A percentile compares a stretch with the other conserved stretches of the same genome.
phyloP scores from a whole-genome alignment of 371 early-diverging fungal genomes.

The Umbelopsis sp. region DNA sequence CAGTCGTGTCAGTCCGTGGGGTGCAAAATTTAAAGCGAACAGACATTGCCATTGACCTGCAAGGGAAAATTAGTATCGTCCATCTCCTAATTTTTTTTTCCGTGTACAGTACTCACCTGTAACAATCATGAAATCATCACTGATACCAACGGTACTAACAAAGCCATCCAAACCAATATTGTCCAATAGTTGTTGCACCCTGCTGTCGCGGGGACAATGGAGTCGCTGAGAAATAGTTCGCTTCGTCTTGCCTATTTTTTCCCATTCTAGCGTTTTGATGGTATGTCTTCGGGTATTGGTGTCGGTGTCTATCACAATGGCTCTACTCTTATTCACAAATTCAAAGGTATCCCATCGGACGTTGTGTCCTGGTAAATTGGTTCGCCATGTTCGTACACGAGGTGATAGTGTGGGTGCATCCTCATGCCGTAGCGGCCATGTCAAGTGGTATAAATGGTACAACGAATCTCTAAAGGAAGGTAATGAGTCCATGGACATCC shows the following conservation, averaged over 20 bases:
- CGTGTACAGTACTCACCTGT: neutral
- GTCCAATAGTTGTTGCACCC: neutral
- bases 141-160: neutral
- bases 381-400: slow-evolving; percentile 4
- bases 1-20: neutral
- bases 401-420: slow-evolving; percentile 4
- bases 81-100: neutral
- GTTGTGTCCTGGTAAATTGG: neutral
- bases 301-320: slow-evolving; percentile 8
- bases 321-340: slow-evolving; percentile 6
- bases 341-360: slow-evolving; percentile 12
- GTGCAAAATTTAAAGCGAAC: slow-evolving; percentile 6
- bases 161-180: slow-evolving; percentile 3
- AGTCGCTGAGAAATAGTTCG: neutral
- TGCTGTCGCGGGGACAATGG: neutral
- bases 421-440: slow-evolving; percentile 7
- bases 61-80: neutral
- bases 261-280: slow-evolving; percentile 2
- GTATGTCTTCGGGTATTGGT: slow-evolving; percentile 9
- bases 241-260: slow-evolving; percentile 3
- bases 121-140: slow-evolving; percentile 15
- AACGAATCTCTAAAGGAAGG: neutral
- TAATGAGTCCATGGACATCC: neutral
- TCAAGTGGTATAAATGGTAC: slow-evolving; percentile 17
- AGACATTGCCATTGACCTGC: slow-evolving; percentile 12